These are phyloP conservation scores for Schizochytrium sp. DNA, from an alignment of 108 stramenopile genomes.

Conservation along the genomic window DNA sequence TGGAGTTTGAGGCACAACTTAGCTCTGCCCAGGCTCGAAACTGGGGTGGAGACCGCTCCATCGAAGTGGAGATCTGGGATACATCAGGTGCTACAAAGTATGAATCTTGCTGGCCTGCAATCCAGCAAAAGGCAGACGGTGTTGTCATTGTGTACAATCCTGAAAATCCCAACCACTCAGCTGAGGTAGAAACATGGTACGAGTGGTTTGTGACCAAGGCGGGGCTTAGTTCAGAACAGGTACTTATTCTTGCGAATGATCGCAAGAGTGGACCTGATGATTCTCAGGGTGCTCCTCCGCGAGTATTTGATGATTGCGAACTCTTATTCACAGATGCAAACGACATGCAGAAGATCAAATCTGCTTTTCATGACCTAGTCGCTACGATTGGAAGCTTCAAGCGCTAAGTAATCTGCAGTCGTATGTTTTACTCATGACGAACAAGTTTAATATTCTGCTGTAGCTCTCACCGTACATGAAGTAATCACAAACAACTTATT, in stretches of 20 bases:
- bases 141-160: slow-evolving; percentile 51
- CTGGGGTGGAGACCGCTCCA: slow-evolving; percentile 4
- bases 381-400: slow-evolving; percentile 53
- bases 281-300: neutral
- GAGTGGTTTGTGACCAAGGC: slow-evolving; percentile 42
- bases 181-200: slow-evolving; percentile 60
- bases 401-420: neutral
- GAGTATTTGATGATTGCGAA: slow-evolving; percentile 35
- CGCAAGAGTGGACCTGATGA: slow-evolving; percentile 38
- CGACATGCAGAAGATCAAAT: slow-evolving; percentile 1
- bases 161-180: slow-evolving; percentile 43
- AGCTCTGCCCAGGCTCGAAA: slow-evolving; percentile 11
- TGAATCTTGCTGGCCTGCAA: slow-evolving; percentile 56
- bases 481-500: too few species aligned
- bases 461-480: too few species aligned
- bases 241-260: slow-evolving; percentile 15
- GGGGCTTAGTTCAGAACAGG: slow-evolving; percentile 15
- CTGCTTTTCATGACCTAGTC: slow-evolving; percentile 46
- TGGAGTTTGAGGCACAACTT: slow-evolving; percentile 38
- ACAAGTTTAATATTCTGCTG: too few species aligned
- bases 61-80: slow-evolving; percentile 57
- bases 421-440: too few species aligned
- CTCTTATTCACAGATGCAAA: slow-evolving; percentile 1
- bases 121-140: slow-evolving; percentile 39
- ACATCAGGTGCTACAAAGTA: slow-evolving; percentile 31